A percentile compares a stretch with the other conserved stretches of the same genome.
phyloP scores from a whole-genome alignment of 768 basidiomycete species.

The Kwoniella pini region DNA sequence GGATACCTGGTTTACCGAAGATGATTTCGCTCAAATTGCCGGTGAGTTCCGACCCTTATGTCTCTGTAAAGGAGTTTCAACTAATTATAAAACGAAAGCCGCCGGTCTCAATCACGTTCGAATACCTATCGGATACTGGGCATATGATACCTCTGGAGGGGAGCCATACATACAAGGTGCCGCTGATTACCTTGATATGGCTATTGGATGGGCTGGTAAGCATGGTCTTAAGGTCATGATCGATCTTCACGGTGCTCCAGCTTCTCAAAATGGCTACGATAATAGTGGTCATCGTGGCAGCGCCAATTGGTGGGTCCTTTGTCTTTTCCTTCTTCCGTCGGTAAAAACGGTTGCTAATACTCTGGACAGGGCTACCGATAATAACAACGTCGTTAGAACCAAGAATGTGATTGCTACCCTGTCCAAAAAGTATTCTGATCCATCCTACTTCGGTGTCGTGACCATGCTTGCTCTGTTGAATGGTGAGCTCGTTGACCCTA shows the following conservation, averaged over 20 bases:
- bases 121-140: slow-evolving; percentile 53
- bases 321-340: neutral
- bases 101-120: slow-evolving; percentile 49
- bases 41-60: slow-evolving; percentile 30
- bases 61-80: neutral
- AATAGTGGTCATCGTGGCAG: slow-evolving; percentile 48
- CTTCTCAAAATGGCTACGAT: slow-evolving; percentile 52
- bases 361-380: slow-evolving; percentile 26
- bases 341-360: neutral
- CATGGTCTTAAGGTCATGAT: slow-evolving; percentile 51
- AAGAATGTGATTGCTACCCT: slow-evolving; percentile 40
- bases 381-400: slow-evolving; percentile 44
- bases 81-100: neutral
- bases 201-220: slow-evolving; percentile 51
- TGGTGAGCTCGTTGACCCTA: neutral
- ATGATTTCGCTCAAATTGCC: slow-evolving; percentile 52
- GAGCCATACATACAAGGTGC: slow-evolving; percentile 52
- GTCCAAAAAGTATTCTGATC: slow-evolving; percentile 47
- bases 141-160: slow-evolving; percentile 48
- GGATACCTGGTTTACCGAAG: slow-evolving; percentile 55
- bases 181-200: slow-evolving; percentile 51
- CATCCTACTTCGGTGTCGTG: slow-evolving; percentile 48
- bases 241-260: slow-evolving; percentile 53
- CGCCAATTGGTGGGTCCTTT: slow-evolving; percentile 38
- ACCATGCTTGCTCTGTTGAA: slow-evolving; percentile 52